Conservation (phyloP, 345 rosid species). For the Brassica incana region DNA sequence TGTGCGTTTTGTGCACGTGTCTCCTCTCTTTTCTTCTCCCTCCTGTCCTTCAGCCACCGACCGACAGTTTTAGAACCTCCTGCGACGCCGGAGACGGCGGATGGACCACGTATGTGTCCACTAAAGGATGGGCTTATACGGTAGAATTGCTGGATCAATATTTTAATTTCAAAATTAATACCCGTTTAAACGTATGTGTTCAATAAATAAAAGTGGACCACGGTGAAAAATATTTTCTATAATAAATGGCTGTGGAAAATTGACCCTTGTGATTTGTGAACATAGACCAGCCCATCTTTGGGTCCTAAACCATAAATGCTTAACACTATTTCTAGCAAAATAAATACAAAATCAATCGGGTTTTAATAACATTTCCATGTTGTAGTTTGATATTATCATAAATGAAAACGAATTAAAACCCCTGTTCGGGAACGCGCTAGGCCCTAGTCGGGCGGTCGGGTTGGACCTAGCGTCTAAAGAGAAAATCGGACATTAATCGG, state of each 20-base stretch:
- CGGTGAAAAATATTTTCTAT: background rate
- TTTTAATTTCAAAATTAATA: background rate
- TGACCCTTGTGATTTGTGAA: slow-evolving; percentile 14
- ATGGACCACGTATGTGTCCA: slow-evolving; percentile 31
- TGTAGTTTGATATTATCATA: background rate
- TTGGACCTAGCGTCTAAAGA: too few species aligned
- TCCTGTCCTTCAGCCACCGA: slow-evolving; percentile 75
- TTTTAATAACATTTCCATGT: background rate
- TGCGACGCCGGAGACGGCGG: slow-evolving; percentile 35
- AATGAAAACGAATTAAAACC: background rate
- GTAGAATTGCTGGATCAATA: slow-evolving; percentile 54
- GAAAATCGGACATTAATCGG: too few species aligned
- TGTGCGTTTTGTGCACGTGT: slow-evolving; percentile 76
- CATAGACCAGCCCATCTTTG: slow-evolving; percentile 16
- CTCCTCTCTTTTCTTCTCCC: slow-evolving; percentile 85
- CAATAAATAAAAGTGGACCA: background rate
- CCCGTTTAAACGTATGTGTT: background rate
- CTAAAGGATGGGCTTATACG: slow-evolving; percentile 49
- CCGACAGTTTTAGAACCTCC: slow-evolving; percentile 73
- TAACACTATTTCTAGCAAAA: background rate
- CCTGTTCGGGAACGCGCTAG: too few species aligned
- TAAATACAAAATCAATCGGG: background rate
- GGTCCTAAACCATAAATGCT: slow-evolving; percentile 28
- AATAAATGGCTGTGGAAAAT: slow-evolving; percentile 7
- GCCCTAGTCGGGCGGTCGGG: too few species aligned